phyloP scores from a whole-genome alignment of 805 yeast species.

The Pichia thaimueangensis region DNA sequence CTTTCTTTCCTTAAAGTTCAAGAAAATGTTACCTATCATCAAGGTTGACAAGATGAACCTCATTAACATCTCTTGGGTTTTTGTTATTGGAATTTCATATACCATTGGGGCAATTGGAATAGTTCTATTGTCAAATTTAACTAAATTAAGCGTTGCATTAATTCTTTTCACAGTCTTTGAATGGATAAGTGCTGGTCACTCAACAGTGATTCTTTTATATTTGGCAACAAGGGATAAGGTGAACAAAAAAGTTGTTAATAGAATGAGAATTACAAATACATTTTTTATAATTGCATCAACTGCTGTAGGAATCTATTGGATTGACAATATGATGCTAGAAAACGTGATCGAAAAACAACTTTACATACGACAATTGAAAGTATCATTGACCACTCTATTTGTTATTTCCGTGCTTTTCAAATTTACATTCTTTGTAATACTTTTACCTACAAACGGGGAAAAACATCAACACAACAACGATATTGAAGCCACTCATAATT shows the following conservation, averaged over 20 bases:
- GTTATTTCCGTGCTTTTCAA: conserved; percentile 6
- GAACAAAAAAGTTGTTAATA: not conserved
- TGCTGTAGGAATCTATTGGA: conserved; percentile 12
- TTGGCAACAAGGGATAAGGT: not conserved
- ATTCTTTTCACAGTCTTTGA: conserved; percentile 6
- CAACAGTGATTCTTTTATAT: not conserved
- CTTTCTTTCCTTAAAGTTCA: too few relatives aligned
- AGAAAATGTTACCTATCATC: not conserved
- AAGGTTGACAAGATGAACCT: conserved; percentile 3
- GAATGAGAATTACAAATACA: not conserved
- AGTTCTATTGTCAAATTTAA: not conserved
- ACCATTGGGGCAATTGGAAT: conserved; percentile 1
- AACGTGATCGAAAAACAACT: not conserved
- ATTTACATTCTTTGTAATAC: not conserved
- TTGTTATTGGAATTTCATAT: not conserved
- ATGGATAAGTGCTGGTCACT: not conserved
- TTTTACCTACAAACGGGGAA: not conserved
- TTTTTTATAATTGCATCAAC: not conserved
- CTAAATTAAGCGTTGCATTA: not conserved
- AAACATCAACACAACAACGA: not conserved
- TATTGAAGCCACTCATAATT: not conserved
- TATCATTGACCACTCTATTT: conserved; percentile 8
- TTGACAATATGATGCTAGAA: conserved; percentile 4
- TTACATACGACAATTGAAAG: conserved; percentile 3
- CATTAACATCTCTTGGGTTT: not conserved